Base-by-base conservation (phyloP, 805 yeast genomes). In the Barnettozyma pratensis region DNA sequence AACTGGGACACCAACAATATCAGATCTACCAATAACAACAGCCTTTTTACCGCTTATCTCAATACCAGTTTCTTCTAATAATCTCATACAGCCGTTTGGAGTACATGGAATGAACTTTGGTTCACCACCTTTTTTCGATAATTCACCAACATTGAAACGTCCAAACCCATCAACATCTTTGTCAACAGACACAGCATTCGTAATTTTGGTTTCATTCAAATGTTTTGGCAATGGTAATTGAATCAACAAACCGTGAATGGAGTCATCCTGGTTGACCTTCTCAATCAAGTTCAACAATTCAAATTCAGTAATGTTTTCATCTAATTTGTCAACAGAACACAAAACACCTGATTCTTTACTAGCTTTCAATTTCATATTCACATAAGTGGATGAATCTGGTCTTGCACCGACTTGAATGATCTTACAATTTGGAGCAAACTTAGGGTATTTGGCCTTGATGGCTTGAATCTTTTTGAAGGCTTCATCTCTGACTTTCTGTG, bases 131-230 rank as follows among this genome's bases (percentile, higher is more conserved):
- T 87, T 81, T 68, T 90, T 89, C 58, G 91, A 80, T 50, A 92
- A 76, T 63, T 92, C 97, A 51, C 97, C 98, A 49, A 88, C 82
- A 66, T 94, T 94, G 60, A 74, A 76, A 48, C 90, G 81, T 39
- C 91, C 94, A 61, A 92, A 94, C 2, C 99, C 99, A 66, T 92
- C 99, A 42, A 94, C 96, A 61, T 92, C 99, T 70, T 92, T 92
- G 40, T 77, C 81, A 12, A 87, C 78, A 9, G 75, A 68, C n/a
- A 92, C 97, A 2, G 90, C 76, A 60, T 84, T 81, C 42, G 98
- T 94, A 56, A 94, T 75, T 42, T 69, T 67, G 41, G 85, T 81
- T 71, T 92, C 98, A 63, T 87, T 80, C 50, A 91, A 73, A 61
- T 83, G 87, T 31, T 69, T 65, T 34, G 98, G 99, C 49, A 92